These are phyloP conservation scores for Manihot esculenta DNA, from an alignment of 441 rosid species.

Conservation along the genomic window DNA sequence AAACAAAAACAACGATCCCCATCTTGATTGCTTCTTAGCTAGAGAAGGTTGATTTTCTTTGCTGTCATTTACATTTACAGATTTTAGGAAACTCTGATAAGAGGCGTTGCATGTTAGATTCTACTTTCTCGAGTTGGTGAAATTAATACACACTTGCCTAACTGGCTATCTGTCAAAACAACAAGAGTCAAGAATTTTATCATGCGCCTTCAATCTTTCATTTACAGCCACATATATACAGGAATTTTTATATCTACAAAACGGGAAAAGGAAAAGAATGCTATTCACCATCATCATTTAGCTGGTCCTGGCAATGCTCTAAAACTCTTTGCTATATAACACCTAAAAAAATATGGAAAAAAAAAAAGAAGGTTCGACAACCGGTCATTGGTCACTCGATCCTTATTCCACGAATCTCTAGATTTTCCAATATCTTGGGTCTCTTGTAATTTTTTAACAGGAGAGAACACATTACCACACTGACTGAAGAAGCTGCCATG, in stretches of 20 bases:
- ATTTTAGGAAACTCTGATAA: too few relatives aligned
- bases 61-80: too few relatives aligned
- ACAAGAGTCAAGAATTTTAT: too few relatives aligned
- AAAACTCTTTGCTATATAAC: conserved; percentile 1
- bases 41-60: too few relatives aligned
- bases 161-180: too few relatives aligned
- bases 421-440: conserved; percentile 54
- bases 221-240: too few relatives aligned
- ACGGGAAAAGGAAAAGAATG: neutral
- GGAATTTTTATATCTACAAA: neutral
- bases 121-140: too few relatives aligned
- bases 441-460: conserved; percentile 69
- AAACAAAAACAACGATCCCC: too few relatives aligned
- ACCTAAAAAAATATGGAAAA: neutral
- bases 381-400: conserved; percentile 32
- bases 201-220: neutral
- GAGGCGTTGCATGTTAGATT: too few relatives aligned
- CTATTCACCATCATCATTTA: neutral
- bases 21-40: too few relatives aligned
- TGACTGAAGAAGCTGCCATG: conserved; percentile 97
- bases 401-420: conserved; percentile 49
- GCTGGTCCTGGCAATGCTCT: neutral
- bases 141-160: too few relatives aligned
- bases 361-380: neutral
- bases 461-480: conserved; percentile 86